Percentiles rank a stretch among this genome's conserved stretches.
Conservation (phyloP, 2,329 filamentous ascomycete species). For the Fusarium gaditjirri region DNA sequence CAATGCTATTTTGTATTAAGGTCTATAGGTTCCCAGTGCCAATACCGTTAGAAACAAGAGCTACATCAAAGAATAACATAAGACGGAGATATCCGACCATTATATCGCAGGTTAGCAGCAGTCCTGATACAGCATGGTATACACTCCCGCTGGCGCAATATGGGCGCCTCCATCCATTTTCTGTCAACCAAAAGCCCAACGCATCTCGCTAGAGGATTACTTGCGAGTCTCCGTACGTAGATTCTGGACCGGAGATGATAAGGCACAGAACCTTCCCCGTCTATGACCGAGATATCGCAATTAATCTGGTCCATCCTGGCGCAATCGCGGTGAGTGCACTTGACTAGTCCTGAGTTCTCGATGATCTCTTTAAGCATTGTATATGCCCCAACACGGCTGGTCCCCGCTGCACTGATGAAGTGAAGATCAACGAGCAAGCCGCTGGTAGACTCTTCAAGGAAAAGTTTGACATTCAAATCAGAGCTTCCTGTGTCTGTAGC, state of each 20-base stretch:
- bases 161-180: rapidly evolving
- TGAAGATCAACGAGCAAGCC: background rate
- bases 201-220: background rate
- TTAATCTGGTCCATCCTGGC: rapidly evolving
- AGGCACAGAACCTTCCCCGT: rapidly evolving
- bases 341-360: rapidly evolving
- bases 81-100: rapidly evolving
- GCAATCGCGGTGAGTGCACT: rapidly evolving
- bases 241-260: rapidly evolving
- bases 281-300: rapidly evolving
- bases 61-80: background rate
- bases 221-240: rapidly evolving
- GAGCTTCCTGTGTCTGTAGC: rapidly evolving
- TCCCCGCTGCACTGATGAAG: rapidly evolving
- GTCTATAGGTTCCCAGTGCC: rapidly evolving
- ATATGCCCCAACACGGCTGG: rapidly evolving
- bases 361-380: background rate
- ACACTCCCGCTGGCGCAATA: background rate
- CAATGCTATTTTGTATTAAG: rapidly evolving
- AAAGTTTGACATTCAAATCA: rapidly evolving
- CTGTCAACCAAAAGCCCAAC: rapidly evolving
- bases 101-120: rapidly evolving
- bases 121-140: background rate
- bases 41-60: rapidly evolving
- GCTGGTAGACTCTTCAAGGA: rapidly evolving